Conservation (phyloP, 352 stramenopile species). For the Globisporangium paroecandrum region DNA sequence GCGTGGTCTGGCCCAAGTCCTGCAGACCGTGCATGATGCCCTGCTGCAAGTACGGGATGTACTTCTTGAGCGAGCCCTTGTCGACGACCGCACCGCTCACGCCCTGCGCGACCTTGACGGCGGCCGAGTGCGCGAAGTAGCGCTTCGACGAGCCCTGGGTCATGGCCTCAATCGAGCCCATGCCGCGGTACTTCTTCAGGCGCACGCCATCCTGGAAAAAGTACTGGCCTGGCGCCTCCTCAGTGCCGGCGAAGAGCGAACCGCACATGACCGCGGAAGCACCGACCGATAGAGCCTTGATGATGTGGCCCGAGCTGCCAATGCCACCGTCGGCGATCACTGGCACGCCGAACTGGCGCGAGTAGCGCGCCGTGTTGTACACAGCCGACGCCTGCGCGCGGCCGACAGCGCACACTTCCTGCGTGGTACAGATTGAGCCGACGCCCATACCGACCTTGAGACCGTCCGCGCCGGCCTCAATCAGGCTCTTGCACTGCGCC, state of each 20-base stretch:
- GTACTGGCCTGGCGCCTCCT: conserved; percentile 99
- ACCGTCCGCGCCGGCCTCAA: conserved; percentile 98
- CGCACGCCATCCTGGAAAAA: conserved; percentile 99
- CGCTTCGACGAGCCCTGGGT: conserved; percentile 93
- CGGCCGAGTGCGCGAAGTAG: conserved; percentile 87
- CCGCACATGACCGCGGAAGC: conserved; percentile 99
- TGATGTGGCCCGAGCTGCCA: conserved; percentile 97
- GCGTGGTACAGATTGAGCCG: conserved; percentile 99
- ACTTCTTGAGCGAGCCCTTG: conserved; percentile 98
- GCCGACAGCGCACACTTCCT: conserved; percentile 98
- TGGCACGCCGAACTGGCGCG: conserved; percentile 95
- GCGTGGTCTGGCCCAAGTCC: conserved; percentile 93
- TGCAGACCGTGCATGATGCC: conserved; percentile 98
- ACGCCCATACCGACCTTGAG: conserved; percentile 99
- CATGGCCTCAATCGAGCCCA: conserved; percentile 99
- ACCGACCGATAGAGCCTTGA: conserved; percentile 97
- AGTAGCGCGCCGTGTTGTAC: conserved; percentile 97
- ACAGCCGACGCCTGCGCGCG: conserved; percentile 98
- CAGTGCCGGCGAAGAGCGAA: conserved; percentile 98
- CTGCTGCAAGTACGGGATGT: conserved; percentile 99
- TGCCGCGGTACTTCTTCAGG: conserved; percentile 99
- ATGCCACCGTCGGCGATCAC: conserved; percentile 99
- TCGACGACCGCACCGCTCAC: conserved; percentile 98
- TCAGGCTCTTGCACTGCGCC: conserved; percentile 97
- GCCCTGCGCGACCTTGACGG: conserved; percentile 99